These are phyloP conservation scores for Fusarium papillatum DNA, from an alignment of 2,329 filamentous ascomycete species.

Conservation along the genomic window DNA sequence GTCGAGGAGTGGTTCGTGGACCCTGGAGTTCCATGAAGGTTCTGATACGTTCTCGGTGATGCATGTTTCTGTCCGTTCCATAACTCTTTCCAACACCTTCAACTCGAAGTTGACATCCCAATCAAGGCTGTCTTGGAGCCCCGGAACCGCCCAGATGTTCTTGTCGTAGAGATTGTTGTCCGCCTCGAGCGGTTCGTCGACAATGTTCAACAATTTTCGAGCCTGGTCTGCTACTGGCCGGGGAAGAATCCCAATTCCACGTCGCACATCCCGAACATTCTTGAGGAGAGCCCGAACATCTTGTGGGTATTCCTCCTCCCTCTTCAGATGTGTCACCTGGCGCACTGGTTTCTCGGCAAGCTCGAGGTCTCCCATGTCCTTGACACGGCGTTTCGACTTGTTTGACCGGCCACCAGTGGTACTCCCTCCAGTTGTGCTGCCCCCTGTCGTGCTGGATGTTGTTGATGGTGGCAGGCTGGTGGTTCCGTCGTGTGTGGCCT, in stretches of 20 bases:
- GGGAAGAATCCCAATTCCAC: neutral
- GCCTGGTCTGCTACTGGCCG: neutral
- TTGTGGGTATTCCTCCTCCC: neutral
- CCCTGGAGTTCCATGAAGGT: conserved; percentile 5
- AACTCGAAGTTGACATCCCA: too few relatives aligned
- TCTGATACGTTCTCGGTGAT: conserved; percentile 1
- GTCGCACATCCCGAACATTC: neutral
- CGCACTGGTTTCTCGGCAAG: neutral
- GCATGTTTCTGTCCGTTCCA: neutral
- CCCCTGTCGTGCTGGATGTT: neutral
- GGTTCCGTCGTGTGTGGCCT: neutral
- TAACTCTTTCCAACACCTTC: neutral
- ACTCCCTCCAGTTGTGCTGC: neutral
- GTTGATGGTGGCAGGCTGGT: neutral
- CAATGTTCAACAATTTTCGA: neutral
- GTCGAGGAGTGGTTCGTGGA: conserved; percentile 5
- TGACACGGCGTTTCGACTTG: neutral
- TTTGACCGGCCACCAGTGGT: neutral
- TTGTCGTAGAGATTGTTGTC: neutral
- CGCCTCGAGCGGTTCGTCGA: neutral
- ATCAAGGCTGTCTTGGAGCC: too few relatives aligned
- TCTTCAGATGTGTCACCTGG: neutral
- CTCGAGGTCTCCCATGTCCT: neutral
- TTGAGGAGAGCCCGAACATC: neutral
- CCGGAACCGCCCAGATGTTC: neutral